These are phyloP conservation scores for Solanum hybrid DNA, from an alignment of 305 asterid genomes.

Conservation along the genomic window DNA sequence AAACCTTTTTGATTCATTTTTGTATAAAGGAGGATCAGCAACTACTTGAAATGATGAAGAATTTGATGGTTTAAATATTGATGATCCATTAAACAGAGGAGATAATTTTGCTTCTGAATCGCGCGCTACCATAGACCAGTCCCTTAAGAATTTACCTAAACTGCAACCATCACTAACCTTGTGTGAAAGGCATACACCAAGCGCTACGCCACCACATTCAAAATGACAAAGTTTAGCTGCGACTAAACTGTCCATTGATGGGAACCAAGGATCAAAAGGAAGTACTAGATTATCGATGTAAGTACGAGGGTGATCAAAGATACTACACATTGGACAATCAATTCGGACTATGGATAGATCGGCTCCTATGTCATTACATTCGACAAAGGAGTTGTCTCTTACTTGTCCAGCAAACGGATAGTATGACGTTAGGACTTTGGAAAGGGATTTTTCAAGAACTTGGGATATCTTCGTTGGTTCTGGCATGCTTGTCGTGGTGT, in stretches of 20 bases:
- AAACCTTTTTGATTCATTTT: not conserved
- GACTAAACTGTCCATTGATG: not conserved
- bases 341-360: not conserved
- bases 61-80: not conserved
- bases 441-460: not conserved
- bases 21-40: not conserved
- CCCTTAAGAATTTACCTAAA: not conserved
- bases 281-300: not conserved
- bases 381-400: not conserved
- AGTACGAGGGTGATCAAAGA: not conserved
- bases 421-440: not conserved
- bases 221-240: not conserved
- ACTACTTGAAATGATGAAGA: not conserved
- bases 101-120: not conserved
- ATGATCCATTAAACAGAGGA: not conserved
- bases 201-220: conserved; percentile 1
- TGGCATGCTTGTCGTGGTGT: not conserved
- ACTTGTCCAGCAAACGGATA: conserved; percentile 1
- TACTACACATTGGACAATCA: not conserved
- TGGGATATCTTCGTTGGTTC: not conserved
- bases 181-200: not conserved
- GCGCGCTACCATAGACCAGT: not conserved
- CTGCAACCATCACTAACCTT: not conserved
- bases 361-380: not conserved
- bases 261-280: not conserved